Base-by-base conservation (phyloP, 768 basidiomycete species). In the Lentinula guzmanii region DNA sequence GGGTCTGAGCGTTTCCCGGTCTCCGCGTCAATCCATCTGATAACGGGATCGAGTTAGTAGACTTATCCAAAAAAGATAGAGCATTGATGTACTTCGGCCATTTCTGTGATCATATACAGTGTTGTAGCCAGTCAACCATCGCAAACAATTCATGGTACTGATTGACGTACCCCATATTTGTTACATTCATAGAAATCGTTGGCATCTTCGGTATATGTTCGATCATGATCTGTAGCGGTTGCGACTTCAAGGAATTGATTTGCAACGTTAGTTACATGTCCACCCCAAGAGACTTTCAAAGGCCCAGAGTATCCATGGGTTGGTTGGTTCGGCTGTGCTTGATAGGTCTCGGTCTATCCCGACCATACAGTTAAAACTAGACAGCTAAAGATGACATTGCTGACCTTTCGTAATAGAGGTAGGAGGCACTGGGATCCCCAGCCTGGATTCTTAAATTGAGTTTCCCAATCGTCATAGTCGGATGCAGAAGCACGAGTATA, bases 381-480 rank as follows among this genome's bases (percentile, higher is more conserved):
- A 59, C 8, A 46, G 15, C 11, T 10, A 15, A 46, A 61, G 10
- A 6, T 35, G 3, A 28, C 5, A 35, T 7, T 1, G 28, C 45
- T 13, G 21, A 77, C 81, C 76, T 81, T 82, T 60, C 65, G 72
- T 18, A 79, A 62, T 0, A 80, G 65, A 2, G 81, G 81, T 24
- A 82, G 68, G 0, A 82, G 68, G 18, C 77, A 73, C 11, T 72
- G 62, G 3, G 76, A 77, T 16, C 77, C 70, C 81, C 81, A 82
- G 3, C 80, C 81, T 0, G 69, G 54, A 60, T 81, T 80, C 9
- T 70, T 72, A 66, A 9, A 68, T 66, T 3, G 24, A 11, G 6
- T 68, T 59, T 76, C 74, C 81, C 81, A 81, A 51, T 77, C 78
- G 43, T 82, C 77, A 28, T 76, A 82, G 62, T 82, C 81, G 0